These are phyloP conservation scores for Rhodomyrtus psidioides DNA, from an alignment of 441 rosid genomes.

Conservation along the genomic window DNA sequence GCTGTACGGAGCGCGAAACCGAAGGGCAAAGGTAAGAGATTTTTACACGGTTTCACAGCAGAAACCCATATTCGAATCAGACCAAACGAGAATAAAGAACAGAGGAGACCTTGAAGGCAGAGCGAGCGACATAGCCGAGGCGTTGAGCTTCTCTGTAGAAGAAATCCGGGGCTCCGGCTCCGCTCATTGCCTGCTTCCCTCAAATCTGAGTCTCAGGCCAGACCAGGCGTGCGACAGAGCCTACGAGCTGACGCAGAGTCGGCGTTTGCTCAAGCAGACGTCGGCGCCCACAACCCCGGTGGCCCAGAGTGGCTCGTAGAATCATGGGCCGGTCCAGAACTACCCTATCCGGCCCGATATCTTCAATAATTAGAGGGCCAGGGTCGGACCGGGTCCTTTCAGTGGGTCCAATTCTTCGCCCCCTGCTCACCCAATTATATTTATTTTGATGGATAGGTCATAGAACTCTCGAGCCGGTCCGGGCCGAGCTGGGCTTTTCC, in stretches of 20 bases:
- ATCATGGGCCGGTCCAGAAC: neutral
- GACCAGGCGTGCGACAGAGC: neutral
- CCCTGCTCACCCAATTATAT: neutral
- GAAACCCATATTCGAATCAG: neutral
- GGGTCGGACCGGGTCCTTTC: neutral
- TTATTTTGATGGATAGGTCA: no score
- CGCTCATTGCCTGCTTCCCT: conserved; percentile 40
- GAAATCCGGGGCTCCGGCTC: conserved; percentile 88
- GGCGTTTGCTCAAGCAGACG: neutral
- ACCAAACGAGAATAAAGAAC: neutral
- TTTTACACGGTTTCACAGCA: neutral
- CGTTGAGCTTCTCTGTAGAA: conserved; percentile 96
- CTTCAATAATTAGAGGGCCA: neutral
- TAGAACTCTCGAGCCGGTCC: no score
- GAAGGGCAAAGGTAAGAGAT: neutral
- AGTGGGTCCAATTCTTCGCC: neutral
- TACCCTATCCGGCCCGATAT: neutral
- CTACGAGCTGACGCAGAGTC: neutral
- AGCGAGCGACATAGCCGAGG: conserved; percentile 95
- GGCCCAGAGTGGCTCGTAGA: neutral
- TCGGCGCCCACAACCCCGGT: neutral
- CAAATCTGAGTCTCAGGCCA: neutral
- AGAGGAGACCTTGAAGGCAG: conserved; percentile 79
- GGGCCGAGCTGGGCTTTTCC: no score
- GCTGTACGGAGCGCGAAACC: conserved; percentile 22